A percentile compares a stretch with the other conserved stretches of the same genome.
Conservation (phyloP, 2,329 filamentous ascomycete species). For the Dendrostoma leiphaemia region DNA sequence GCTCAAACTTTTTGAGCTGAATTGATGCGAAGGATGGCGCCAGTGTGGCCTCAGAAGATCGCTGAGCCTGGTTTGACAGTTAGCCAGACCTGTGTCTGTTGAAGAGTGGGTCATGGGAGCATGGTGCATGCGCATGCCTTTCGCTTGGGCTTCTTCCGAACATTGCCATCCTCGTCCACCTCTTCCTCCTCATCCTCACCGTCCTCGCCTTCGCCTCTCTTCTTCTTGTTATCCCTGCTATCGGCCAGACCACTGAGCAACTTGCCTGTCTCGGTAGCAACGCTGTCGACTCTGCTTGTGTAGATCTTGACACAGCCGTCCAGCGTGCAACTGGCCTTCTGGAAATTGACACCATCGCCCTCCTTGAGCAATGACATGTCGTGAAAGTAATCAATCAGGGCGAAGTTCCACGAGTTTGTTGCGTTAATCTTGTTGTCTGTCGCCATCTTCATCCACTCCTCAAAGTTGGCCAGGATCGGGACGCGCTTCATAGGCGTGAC, state of each 20-base stretch:
- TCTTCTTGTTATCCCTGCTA: slow-evolving; percentile 75
- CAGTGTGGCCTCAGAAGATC: slow-evolving; percentile 89
- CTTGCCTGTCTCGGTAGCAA: slow-evolving; percentile 95
- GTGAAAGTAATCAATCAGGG: slow-evolving; percentile 99
- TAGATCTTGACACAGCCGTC: slow-evolving; percentile 99
- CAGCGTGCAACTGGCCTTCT: slow-evolving; percentile 95
- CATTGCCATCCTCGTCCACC: slow-evolving; percentile 59
- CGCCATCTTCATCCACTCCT: slow-evolving; percentile 99
- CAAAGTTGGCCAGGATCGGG: slow-evolving; percentile 94
- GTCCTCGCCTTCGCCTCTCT: slow-evolving; percentile 60
- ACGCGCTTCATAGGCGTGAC: slow-evolving; percentile 96
- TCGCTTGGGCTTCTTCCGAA: slow-evolving; percentile 37
- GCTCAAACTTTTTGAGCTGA: slow-evolving; percentile 94
- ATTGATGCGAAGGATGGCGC: slow-evolving; percentile 84
- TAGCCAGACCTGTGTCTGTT: slow-evolving; percentile 18
- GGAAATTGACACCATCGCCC: slow-evolving; percentile 96
- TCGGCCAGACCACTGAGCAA: slow-evolving; percentile 91
- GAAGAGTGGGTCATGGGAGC: not conserved
- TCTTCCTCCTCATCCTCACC: slow-evolving; percentile 69
- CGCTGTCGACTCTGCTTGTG: slow-evolving; percentile 95
- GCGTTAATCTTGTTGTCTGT: slow-evolving; percentile 99
- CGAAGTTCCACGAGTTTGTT: slow-evolving; percentile 98
- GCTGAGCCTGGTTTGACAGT: slow-evolving; percentile 49
- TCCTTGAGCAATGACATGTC: slow-evolving; percentile 98
- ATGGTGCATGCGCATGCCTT: slow-evolving; percentile 42